Evolutionary conservation across 495 filamentous ascomycete genomes (phyloP).

Genomic region (Aspergillus cristatus): DNA sequence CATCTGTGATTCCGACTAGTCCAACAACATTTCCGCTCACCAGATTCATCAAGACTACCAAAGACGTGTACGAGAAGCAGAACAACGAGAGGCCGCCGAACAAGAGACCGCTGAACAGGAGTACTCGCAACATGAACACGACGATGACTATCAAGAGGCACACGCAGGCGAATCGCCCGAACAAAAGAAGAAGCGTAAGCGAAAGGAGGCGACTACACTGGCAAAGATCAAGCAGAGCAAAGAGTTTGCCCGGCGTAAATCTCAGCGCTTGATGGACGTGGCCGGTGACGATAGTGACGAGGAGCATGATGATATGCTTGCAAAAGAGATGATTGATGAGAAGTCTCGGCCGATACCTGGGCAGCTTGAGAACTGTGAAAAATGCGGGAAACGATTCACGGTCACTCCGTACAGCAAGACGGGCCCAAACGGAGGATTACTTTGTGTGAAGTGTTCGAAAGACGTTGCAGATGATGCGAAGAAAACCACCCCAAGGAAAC

Average conservation of each 20-base stretch:
- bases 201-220: conserved; percentile 51
- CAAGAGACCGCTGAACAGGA: conserved; percentile 28
- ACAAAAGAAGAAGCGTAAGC: conserved; percentile 54
- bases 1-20: conserved; percentile 30
- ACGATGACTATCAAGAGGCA: conserved; percentile 17
- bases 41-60: conserved; percentile 64
- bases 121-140: too few relatives aligned
- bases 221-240: conserved; percentile 73
- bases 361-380: conserved; percentile 81
- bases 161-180: conserved; percentile 31
- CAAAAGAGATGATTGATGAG: conserved; percentile 49
- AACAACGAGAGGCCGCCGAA: conserved; percentile 17
- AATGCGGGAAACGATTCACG: conserved; percentile 82
- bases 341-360: conserved; percentile 63
- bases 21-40: conserved; percentile 81
- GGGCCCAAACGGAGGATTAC: conserved; percentile 71
- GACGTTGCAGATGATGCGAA: conserved; percentile 55
- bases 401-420: conserved; percentile 84
- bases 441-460: conserved; percentile 82
- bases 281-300: conserved; percentile 41
- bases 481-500: conserved; percentile 57
- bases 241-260: conserved; percentile 52
- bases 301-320: conserved; percentile 19
- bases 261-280: conserved; percentile 36
- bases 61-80: conserved; percentile 28